Conservation (phyloP, 164 flowering plant species). For the Vitis riparia region DNA sequence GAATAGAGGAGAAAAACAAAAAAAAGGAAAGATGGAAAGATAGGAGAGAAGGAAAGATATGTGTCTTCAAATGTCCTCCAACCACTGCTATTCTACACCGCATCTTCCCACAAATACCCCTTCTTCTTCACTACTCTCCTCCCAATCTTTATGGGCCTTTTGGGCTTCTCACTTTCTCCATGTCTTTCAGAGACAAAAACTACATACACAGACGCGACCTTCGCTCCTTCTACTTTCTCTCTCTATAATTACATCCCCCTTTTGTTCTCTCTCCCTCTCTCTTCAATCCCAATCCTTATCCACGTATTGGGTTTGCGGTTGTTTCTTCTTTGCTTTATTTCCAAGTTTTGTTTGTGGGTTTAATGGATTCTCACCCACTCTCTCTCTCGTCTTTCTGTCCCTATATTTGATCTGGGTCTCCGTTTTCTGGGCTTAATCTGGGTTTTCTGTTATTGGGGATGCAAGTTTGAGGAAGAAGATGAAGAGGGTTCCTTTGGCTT, state of each 20-base stretch:
- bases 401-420: not conserved
- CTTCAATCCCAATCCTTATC: not conserved
- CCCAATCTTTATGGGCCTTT: slow-evolving; percentile 20
- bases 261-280: not conserved
- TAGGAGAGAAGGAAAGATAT: slow-evolving; percentile 7
- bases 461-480: slow-evolving; percentile 6
- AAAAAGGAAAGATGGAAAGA: not conserved
- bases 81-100: slow-evolving; percentile 8
- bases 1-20: not conserved
- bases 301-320: slow-evolving; percentile 10
- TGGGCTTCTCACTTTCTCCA: slow-evolving; percentile 10
- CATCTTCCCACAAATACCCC: slow-evolving; percentile 18
- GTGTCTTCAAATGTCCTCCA: slow-evolving; percentile 19
- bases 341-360: slow-evolving; percentile 9
- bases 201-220: not conserved
- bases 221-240: not conserved
- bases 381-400: not conserved
- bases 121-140: slow-evolving; percentile 11
- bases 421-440: not conserved
- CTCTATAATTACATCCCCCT: not conserved
- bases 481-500: slow-evolving; percentile 17
- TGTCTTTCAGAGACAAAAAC: not conserved
- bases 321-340: not conserved
- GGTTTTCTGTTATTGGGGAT: not conserved
- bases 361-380: not conserved